Conservation (phyloP, 2,329 filamentous ascomycete species). For the Claviceps sp. region DNA sequence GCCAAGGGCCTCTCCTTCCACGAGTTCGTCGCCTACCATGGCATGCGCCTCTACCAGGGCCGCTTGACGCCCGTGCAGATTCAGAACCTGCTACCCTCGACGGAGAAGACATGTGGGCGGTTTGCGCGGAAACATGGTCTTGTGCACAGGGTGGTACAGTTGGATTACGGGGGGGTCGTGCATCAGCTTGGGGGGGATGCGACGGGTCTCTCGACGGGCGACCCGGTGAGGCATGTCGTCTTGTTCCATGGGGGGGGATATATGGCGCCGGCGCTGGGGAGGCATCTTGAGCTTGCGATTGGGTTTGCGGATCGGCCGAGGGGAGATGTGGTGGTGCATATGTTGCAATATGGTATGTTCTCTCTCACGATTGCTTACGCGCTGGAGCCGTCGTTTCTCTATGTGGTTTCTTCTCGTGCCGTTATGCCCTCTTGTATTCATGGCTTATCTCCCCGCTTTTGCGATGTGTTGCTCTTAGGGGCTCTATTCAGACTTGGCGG, state of each 20-base stretch:
- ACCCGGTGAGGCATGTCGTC: neutral
- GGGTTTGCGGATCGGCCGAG: neutral
- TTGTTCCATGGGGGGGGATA: conserved; percentile 5
- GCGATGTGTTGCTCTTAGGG: too few relatives aligned
- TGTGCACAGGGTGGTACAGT: neutral
- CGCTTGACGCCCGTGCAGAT: neutral
- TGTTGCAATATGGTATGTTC: conserved; percentile 3
- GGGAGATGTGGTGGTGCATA: neutral
- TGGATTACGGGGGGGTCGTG: conserved; percentile 1
- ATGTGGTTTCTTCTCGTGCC: too few relatives aligned
- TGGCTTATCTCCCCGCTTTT: too few relatives aligned
- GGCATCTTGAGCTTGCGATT: conserved; percentile 3
- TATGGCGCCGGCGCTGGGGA: conserved; percentile 1
- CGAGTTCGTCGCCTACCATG: neutral
- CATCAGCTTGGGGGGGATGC: neutral
- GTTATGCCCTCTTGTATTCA: too few relatives aligned
- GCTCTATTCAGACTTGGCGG: too few relatives aligned
- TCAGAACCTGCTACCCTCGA: conserved; percentile 4
- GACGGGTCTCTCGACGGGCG: too few relatives aligned
- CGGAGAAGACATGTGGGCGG: neutral
- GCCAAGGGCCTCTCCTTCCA: neutral
- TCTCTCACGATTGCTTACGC: neutral
- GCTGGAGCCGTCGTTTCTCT: too few relatives aligned
- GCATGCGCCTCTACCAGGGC: conserved; percentile 3
- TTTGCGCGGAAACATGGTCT: conserved; percentile 2